Conservation (phyloP, 2,329 filamentous ascomycete genomes). For the Penicillium sp. region DNA sequence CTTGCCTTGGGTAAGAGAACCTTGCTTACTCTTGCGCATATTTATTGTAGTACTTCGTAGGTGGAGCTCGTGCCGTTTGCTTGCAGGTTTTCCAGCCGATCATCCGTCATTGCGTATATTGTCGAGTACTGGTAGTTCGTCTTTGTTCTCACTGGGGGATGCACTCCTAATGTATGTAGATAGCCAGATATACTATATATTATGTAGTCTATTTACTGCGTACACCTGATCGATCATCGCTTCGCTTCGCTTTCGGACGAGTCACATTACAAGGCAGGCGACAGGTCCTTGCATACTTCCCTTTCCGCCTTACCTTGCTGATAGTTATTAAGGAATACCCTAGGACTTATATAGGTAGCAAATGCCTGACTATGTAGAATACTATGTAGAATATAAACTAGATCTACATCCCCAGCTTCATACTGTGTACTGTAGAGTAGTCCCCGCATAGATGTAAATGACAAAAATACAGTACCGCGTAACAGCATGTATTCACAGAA, state of each 20-base stretch:
- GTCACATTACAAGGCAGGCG: conserved; percentile 27
- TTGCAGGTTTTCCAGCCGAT: conserved; percentile 1
- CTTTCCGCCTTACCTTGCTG: neutral
- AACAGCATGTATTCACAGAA: conserved; percentile 1
- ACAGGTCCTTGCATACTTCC: conserved; percentile 27
- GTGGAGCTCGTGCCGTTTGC: conserved; percentile 13
- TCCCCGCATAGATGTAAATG: conserved; percentile 13
- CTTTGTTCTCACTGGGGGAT: no score
- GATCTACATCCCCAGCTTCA: neutral
- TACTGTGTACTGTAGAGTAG: neutral
- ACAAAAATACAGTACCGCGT: neutral
- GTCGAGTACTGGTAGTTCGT: no score
- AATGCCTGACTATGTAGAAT: neutral
- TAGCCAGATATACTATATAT: no score
- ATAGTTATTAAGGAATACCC: no score
- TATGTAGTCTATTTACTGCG: no score
- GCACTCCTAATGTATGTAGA: no score
- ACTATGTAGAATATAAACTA: neutral
- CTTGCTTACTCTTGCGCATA: no score
- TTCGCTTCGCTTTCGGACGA: conserved; percentile 21
- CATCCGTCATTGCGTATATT: neutral
- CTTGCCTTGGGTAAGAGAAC: conserved; percentile 11
- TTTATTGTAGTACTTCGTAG: no score
- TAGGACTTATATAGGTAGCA: neutral
- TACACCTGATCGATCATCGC: neutral